Evolutionary conservation across 106 monocot genomes (phyloP).

Genomic region (Phalaenopsis equestris): DNA sequence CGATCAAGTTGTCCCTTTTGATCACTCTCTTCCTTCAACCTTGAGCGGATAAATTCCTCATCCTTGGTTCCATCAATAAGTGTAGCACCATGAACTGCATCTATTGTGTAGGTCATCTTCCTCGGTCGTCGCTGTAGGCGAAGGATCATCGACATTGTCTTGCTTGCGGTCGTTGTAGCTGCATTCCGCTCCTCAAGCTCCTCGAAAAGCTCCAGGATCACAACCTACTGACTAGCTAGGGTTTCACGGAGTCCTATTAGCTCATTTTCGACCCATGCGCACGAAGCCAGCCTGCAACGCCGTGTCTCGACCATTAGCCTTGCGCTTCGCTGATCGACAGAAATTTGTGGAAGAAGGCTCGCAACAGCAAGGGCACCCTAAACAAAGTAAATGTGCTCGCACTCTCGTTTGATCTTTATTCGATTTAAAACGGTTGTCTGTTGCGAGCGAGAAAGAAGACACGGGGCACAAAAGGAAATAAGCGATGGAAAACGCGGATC

Average conservation of each 20-base stretch:
- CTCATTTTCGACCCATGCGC: conserved; percentile 17
- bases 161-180: conserved; percentile 22
- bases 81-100: conserved; percentile 23
- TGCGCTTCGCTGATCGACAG: conserved; percentile 13
- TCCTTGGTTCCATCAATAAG: conserved; percentile 4
- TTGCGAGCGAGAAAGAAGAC: no score
- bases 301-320: neutral
- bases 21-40: neutral
- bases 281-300: neutral
- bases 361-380: conserved; percentile 1
- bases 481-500: no score
- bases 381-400: neutral
- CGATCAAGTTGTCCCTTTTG: neutral
- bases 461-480: no score
- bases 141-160: conserved; percentile 45
- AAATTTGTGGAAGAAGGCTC: neutral
- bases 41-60: neutral
- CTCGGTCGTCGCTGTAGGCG: conserved; percentile 24
- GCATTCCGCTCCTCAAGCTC: conserved; percentile 46
- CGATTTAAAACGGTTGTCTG: neutral
- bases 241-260: conserved; percentile 19
- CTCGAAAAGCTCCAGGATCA: conserved; percentile 23
- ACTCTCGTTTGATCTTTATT: neutral
- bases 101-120: conserved; percentile 33
- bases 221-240: conserved; percentile 15